These are phyloP conservation scores for Sporisorium graminicola DNA, from an alignment of 1,284 basidiomycete genomes.

Conservation along the genomic window DNA sequence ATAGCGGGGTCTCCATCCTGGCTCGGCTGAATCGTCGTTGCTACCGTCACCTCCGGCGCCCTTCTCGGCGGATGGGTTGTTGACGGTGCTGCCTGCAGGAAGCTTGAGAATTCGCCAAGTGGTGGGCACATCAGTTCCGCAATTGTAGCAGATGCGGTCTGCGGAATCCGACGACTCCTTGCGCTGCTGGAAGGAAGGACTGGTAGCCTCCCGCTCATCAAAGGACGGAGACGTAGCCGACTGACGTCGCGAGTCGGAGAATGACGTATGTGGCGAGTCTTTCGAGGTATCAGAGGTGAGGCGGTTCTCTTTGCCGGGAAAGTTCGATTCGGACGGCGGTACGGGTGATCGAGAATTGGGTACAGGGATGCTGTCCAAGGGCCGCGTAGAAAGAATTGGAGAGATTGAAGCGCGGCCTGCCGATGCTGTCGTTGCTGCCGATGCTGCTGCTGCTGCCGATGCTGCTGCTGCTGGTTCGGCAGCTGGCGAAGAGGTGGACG, in stretches of 20 bases:
- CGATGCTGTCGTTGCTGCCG: conserved; percentile 11
- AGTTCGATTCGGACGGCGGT: conserved; percentile 6
- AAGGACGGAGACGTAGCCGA: conserved; percentile 21
- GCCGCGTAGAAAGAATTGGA: conserved; percentile 23
- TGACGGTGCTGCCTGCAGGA: conserved; percentile 44
- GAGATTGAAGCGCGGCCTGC: conserved; percentile 14
- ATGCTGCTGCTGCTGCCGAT: conserved; percentile 10
- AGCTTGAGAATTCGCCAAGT: conserved; percentile 61
- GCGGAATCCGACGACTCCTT: conserved; percentile 19
- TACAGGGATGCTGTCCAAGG: conserved; percentile 26
- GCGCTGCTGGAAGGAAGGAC: conserved; percentile 24
- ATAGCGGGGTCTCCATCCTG: conserved; percentile 28
- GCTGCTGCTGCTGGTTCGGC: conserved; percentile 7
- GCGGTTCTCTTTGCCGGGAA: conserved; percentile 41
- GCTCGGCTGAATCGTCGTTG: conserved; percentile 16
- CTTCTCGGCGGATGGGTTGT: conserved; percentile 52
- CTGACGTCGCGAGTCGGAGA: conserved; percentile 18
- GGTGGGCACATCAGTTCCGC: conserved; percentile 49
- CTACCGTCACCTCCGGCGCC: conserved; percentile 12
- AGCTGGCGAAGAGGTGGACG: conserved; percentile 19
- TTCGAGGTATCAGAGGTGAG: conserved; percentile 8
- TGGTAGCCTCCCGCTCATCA: conserved; percentile 24
- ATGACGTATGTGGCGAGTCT: conserved; percentile 17
- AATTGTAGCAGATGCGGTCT: conserved; percentile 63
- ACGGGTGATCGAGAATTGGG: conserved; percentile 20